These are phyloP conservation scores for Phytopythium ostracodes DNA, from an alignment of 352 stramenopile species.

Conservation along the genomic window DNA sequence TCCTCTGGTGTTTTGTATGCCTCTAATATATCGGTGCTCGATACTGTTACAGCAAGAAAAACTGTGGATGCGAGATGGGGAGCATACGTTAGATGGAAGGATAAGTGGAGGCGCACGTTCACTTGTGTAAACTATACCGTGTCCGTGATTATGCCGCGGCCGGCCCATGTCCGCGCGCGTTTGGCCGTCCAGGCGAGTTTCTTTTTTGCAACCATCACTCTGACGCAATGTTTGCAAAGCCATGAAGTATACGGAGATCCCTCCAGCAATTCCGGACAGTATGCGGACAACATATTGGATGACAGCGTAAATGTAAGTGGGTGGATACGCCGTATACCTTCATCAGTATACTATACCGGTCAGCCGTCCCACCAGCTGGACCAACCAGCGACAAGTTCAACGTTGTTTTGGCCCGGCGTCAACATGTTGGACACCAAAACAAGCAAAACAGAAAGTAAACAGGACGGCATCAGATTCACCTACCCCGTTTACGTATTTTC, in stretches of 20 bases:
- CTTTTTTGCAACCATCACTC: background rate
- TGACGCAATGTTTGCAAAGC: constrained; percentile 3
- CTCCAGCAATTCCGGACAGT: background rate
- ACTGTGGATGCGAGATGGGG: background rate
- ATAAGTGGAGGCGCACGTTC: background rate
- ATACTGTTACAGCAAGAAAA: background rate
- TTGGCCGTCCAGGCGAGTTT: background rate
- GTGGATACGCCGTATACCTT: background rate
- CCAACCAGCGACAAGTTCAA: constrained; percentile 16
- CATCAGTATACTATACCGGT: background rate
- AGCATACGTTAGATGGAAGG: background rate
- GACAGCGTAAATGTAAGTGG: background rate
- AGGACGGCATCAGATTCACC: constrained; percentile 6
- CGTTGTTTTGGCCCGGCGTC: background rate
- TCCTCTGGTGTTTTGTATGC: constrained; percentile 4
- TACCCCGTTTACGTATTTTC: background rate
- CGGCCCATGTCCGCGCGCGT: no score
- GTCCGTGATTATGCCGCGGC: constrained; percentile 1
- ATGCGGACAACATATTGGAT: background rate
- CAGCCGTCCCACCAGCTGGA: background rate
- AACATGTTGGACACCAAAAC: constrained; percentile 3
- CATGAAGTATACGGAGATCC: constrained; percentile 3
- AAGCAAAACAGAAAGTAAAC: no score
- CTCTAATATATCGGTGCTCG: no score
- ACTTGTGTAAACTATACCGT: background rate